phyloP scores from a whole-genome alignment of 768 basidiomycete genomes.

The Albatrellus ellisii region DNA sequence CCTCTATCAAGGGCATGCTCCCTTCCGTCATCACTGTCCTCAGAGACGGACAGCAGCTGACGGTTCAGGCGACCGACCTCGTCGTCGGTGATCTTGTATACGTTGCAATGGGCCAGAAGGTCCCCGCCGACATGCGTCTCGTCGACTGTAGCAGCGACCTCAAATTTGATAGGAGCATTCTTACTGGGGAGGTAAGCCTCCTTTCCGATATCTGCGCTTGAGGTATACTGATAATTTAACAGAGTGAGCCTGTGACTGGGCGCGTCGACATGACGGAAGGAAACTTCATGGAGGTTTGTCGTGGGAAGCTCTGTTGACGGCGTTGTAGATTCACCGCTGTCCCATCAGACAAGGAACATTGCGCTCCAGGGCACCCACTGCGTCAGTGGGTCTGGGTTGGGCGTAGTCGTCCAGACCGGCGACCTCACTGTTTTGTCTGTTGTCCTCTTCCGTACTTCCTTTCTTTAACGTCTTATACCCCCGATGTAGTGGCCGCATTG shows the following conservation, averaged over 20 bases:
- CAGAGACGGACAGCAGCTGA: conserved; percentile 32
- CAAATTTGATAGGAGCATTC: conserved; percentile 46
- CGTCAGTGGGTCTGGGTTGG: conserved; percentile 33
- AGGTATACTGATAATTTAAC: background rate
- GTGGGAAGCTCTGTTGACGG: background rate
- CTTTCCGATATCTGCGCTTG: conserved; percentile 20
- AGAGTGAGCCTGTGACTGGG: conserved; percentile 13
- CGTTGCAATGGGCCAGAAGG: conserved; percentile 50
- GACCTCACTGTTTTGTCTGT: conserved; percentile 36
- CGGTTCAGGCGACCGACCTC: conserved; percentile 43
- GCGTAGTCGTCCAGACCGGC: conserved; percentile 35
- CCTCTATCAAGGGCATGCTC: conserved; percentile 51
- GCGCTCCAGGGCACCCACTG: conserved; percentile 45
- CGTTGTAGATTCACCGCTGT: conserved; percentile 14
- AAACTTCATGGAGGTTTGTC: conserved; percentile 16
- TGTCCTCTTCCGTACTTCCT: conserved; percentile 14
- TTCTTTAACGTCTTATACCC: conserved; percentile 3
- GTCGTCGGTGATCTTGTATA: conserved; percentile 57
- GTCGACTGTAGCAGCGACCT: conserved; percentile 44
- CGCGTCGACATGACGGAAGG: conserved; percentile 19
- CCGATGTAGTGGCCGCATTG: conserved; percentile 24
- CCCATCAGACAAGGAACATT: conserved; percentile 38
- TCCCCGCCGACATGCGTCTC: conserved; percentile 61
- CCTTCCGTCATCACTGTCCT: conserved; percentile 51
- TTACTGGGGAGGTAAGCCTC: conserved; percentile 49